These are phyloP conservation scores for Staphylotrichum tortipilum DNA, from an alignment of 495 filamentous ascomycete genomes.

Conservation along the genomic window DNA sequence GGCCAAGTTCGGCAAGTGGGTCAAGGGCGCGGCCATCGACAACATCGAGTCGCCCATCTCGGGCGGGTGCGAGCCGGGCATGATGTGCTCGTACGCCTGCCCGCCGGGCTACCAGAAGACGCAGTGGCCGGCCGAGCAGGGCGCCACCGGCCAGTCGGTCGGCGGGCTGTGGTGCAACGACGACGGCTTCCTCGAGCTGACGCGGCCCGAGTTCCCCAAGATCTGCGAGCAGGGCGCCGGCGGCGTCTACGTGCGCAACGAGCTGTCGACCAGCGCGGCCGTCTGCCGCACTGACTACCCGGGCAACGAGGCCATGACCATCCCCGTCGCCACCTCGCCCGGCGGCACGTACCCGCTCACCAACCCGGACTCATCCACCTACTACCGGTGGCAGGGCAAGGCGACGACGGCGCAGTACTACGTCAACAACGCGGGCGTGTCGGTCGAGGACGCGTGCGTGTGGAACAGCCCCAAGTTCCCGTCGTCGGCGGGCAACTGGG, in stretches of 20 bases:
- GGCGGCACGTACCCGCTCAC: constrained; percentile 55
- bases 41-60: constrained; percentile 56
- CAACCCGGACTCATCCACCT: constrained; percentile 58
- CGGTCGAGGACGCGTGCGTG: constrained; percentile 60
- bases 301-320: constrained; percentile 74
- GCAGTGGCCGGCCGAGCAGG: constrained; percentile 81
- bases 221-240: constrained; percentile 71
- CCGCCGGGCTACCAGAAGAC: constrained; percentile 85
- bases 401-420: constrained; percentile 92
- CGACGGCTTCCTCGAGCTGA: constrained; percentile 67
- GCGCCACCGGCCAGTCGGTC: constrained; percentile 72
- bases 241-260: constrained; percentile 65
- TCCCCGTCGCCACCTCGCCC: constrained; percentile 56
- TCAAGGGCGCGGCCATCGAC: constrained; percentile 30
- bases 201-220: constrained; percentile 52
- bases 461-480: constrained; percentile 57
- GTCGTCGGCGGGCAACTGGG: constrained; percentile 65
- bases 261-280: constrained; percentile 52
- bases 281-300: constrained; percentile 97
- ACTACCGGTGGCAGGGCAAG: constrained; percentile 69
- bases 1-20: constrained; percentile 44
- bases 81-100: constrained; percentile 90
- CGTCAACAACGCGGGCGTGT: constrained; percentile 70
- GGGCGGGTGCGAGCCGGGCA: constrained; percentile 51
- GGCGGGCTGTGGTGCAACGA: constrained; percentile 78